Evolutionary conservation across 345 rosid genomes (phyloP).

Genomic region (Hypericum androsaemum): DNA sequence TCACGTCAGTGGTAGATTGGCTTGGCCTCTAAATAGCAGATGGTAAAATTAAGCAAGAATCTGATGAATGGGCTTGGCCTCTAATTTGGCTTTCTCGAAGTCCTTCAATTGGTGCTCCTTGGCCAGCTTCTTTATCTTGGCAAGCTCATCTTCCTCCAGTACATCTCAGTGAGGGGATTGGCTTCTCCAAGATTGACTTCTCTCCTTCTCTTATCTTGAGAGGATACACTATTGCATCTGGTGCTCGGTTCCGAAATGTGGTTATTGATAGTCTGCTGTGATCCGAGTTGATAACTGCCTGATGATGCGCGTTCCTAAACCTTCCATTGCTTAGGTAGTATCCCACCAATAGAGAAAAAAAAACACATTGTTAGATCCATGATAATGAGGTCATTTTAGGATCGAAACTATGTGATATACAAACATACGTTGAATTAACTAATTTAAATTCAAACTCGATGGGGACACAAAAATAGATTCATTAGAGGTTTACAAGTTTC

Average conservation of each 20-base stretch:
- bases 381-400: not conserved
- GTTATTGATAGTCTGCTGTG: constrained; percentile 22
- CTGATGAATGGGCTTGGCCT: constrained; percentile 11
- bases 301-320: constrained; percentile 27
- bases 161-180: constrained; percentile 26
- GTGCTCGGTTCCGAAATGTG: constrained; percentile 26
- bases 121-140: constrained; percentile 19
- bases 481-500: no score
- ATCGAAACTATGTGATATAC: not conserved
- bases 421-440: no score
- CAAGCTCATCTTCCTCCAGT: constrained; percentile 26
- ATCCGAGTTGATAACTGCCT: constrained; percentile 27
- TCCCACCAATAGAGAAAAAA: not conserved
- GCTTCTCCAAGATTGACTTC: constrained; percentile 16
- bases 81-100: constrained; percentile 11
- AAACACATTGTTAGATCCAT: not conserved
- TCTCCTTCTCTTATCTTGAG: constrained; percentile 19
- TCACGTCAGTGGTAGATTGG: no score
- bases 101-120: constrained; percentile 13
- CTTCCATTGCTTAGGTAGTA: constrained; percentile 27
- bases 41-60: constrained; percentile 11
- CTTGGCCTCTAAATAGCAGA: no score
- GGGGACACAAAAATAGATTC: no score
- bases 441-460: no score
- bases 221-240: constrained; percentile 23